phyloP scores from a whole-genome alignment of 495 filamentous ascomycete genomes.

The Penicillium cinerascens region DNA sequence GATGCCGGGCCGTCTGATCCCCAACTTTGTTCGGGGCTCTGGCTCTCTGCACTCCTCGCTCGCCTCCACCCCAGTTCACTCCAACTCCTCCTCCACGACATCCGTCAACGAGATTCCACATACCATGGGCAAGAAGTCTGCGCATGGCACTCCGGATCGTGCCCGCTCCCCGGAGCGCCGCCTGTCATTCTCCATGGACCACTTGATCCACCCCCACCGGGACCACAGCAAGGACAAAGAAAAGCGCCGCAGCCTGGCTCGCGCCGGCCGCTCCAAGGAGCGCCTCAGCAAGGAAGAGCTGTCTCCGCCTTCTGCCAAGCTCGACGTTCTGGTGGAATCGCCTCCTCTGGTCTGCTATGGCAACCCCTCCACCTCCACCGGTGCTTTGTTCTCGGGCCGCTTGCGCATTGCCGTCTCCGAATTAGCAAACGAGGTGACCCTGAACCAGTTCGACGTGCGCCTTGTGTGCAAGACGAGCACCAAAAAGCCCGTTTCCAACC shows the following conservation, averaged over 20 bases:
- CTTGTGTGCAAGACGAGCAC: constrained; percentile 64
- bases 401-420: constrained; percentile 69
- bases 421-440: constrained; percentile 47
- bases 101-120: constrained; percentile 42
- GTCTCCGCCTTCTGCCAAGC: constrained; percentile 45
- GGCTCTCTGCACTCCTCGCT: constrained; percentile 32
- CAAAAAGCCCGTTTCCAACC: constrained; percentile 71
- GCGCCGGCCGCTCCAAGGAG: constrained; percentile 41
- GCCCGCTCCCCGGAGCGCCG: constrained; percentile 43
- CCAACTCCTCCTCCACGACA: constrained; percentile 39
- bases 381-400: constrained; percentile 84
- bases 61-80: constrained; percentile 36
- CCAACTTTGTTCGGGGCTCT: constrained; percentile 44
- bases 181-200: constrained; percentile 43
- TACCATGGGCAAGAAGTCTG: constrained; percentile 30
- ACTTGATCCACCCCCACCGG: constrained; percentile 44
- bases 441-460: constrained; percentile 66
- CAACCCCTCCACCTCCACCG: constrained; percentile 67
- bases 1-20: constrained; percentile 48
- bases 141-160: constrained; percentile 25
- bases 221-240: constrained; percentile 45
- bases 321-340: constrained; percentile 81
- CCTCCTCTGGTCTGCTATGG: constrained; percentile 86
- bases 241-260: constrained; percentile 37
- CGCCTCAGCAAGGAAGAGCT: constrained; percentile 25